phyloP scores from a whole-genome alignment of 176 grass and related monocot genomes.

The Hordeum marinum region DNA sequence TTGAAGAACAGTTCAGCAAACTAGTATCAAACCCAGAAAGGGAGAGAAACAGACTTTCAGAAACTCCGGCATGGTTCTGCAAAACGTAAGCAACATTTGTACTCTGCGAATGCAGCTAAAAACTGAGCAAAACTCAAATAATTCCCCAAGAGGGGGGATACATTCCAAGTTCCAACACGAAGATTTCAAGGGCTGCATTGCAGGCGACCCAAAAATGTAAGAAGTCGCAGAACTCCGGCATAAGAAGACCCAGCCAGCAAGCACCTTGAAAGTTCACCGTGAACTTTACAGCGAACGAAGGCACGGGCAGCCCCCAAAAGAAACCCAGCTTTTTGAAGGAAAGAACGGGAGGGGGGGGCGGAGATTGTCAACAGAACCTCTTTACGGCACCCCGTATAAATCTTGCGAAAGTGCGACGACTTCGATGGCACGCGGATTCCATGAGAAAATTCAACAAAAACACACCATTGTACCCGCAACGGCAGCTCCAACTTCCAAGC shows the following conservation, averaged over 20 bases:
- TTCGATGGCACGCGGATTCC: background rate
- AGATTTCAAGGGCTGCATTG: background rate
- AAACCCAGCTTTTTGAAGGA: background rate
- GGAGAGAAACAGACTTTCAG: background rate
- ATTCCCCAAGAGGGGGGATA: background rate
- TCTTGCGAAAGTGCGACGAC: background rate
- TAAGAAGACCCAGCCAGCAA: background rate
- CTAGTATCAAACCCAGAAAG: background rate
- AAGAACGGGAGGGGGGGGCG: background rate
- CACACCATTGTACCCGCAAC: background rate
- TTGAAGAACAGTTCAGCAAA: constrained; percentile 5
- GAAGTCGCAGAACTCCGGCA: background rate
- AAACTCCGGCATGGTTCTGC: background rate
- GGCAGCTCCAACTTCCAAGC: background rate
- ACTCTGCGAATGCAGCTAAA: background rate
- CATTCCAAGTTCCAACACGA: background rate
- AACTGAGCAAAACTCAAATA: background rate
- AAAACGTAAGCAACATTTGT: background rate
- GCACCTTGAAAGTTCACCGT: background rate
- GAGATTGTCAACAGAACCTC: background rate
- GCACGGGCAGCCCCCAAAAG: background rate
- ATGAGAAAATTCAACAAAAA: background rate
- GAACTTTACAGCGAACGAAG: background rate
- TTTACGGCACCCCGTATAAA: background rate
- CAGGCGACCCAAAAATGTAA: background rate